A percentile compares a stretch with the other conserved stretches of the same genome.
These are phyloP conservation scores for Sporisorium iseilematis-ciliati DNA, from an alignment of 1,284 basidiomycete species.

Conservation along the genomic window DNA sequence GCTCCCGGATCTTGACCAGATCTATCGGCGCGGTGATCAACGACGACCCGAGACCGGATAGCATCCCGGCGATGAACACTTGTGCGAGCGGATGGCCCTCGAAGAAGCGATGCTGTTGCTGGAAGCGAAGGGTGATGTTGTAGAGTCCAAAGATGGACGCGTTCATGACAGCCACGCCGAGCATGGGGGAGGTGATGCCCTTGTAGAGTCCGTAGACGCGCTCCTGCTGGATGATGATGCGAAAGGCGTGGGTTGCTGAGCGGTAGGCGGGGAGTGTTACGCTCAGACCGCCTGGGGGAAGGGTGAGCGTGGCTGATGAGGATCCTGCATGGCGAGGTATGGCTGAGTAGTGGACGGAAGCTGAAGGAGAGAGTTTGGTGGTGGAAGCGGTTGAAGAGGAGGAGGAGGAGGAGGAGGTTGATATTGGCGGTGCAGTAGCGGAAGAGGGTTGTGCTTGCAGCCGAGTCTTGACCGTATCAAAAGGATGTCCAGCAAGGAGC, in stretches of 20 bases:
- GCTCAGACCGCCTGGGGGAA: constrained; percentile 7
- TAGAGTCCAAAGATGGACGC: constrained; percentile 65
- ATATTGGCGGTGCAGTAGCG: constrained; percentile 14
- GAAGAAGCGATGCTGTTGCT: constrained; percentile 15
- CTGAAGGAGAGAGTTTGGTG: too few species aligned
- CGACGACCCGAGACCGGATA: constrained; percentile 50
- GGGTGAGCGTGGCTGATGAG: constrained; percentile 14
- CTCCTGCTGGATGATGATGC: constrained; percentile 59
- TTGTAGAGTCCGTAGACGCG: constrained; percentile 61
- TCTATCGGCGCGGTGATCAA: constrained; percentile 65
- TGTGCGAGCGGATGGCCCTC: constrained; percentile 20
- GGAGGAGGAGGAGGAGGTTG: not conserved
- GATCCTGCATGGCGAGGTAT: constrained; percentile 4
- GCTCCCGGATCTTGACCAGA: constrained; percentile 65
- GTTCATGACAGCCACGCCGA: constrained; percentile 68
- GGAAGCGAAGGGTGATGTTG: constrained; percentile 45
- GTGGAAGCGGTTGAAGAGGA: constrained; percentile 9
- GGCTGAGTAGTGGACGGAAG: constrained; percentile 7
- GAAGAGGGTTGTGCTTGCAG: constrained; percentile 49
- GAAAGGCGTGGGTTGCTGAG: constrained; percentile 57
- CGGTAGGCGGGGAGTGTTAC: constrained; percentile 39
- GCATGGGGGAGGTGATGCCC: constrained; percentile 58
- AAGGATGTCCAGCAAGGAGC: constrained; percentile 61
- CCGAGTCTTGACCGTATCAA: constrained; percentile 67
- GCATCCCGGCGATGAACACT: constrained; percentile 57